Conservation (phyloP, 495 filamentous ascomycete genomes). For the Aspergillus sclerotiicarbonarius region DNA sequence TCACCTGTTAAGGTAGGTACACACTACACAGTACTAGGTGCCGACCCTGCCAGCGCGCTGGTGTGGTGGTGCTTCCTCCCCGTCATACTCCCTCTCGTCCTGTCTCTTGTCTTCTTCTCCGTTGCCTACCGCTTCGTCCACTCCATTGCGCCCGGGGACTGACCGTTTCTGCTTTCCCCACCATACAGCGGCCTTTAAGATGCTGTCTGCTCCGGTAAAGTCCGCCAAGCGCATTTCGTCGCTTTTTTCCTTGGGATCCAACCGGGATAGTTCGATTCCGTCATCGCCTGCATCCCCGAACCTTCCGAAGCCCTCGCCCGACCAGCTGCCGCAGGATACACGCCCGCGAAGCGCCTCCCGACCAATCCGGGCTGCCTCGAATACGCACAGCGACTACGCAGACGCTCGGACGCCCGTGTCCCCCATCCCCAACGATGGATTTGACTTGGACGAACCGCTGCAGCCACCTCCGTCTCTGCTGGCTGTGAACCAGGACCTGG, state of each 20-base stretch:
- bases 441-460: conserved; percentile 36
- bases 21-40: conserved; percentile 9
- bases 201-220: conserved; percentile 50
- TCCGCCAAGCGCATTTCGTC: conserved; percentile 51
- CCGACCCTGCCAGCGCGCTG: conserved; percentile 7
- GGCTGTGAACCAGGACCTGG: conserved; percentile 42
- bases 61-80: conserved; percentile 10
- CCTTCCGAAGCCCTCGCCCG: conserved; percentile 23
- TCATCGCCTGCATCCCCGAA: conserved; percentile 27
- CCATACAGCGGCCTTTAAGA: conserved; percentile 22
- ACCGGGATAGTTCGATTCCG: conserved; percentile 34
- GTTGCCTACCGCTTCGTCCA: conserved; percentile 4
- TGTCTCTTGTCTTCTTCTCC: conserved; percentile 2
- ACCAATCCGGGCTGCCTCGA: conserved; percentile 39
- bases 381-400: conserved; percentile 28
- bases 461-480: conserved; percentile 45
- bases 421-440: conserved; percentile 25
- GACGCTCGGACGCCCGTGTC: conserved; percentile 31
- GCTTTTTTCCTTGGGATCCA: conserved; percentile 43
- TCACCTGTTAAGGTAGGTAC: conserved; percentile 15
- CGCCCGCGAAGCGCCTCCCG: conserved; percentile 36
- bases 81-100: conserved; percentile 5
- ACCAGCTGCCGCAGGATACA: conserved; percentile 24
- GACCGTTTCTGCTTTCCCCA: conserved; percentile 10
- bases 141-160: conserved; percentile 7